Base-by-base conservation (phyloP, 495 filamentous ascomycete species). In the Lasiosphaeria miniovina region DNA sequence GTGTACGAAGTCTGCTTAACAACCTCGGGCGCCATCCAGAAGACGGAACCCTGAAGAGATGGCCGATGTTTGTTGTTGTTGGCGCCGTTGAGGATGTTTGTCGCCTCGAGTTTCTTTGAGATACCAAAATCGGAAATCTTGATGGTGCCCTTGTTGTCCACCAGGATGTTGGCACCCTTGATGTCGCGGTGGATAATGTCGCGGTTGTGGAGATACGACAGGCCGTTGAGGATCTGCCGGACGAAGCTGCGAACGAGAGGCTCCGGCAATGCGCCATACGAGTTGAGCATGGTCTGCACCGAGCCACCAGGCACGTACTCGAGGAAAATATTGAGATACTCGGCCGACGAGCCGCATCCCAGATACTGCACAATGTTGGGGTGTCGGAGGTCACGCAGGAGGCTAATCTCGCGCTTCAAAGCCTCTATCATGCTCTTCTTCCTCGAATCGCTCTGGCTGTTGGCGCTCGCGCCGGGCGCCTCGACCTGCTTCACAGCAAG, bases 51-150 rank as follows among this genome's bases (percentile, higher is more conserved):
- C 67, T 99, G 94, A 11, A 99, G 80, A 2, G 93, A 97, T 3
- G 95, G 93, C 11, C 94, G 87, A 70, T 95, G 85, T 61, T 87
- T 84, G 74, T 90, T 88, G 60, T 88, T 82, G 50, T 80, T 80
- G 67, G 82, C 74, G 55, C 82, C 79, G 51, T 86, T 79, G 57
- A 86, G 71, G 49, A 82, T 77, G 61, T 73, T 73, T 52, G 71
- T 70, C 11, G 72, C 71, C 61, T 73, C 71, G 49, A 74, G 65
- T 57, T 74, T 96, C 81, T 99, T 99, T 59, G 90, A 95, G 71
- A 99, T 98, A 73, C 94, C 94, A 66, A 99, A 99, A 79, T 99
- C 94, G 17, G 93, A 97, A 56, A 99, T 99, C 75, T 99, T 99
- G 79, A 99, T 95, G 48, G 91, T 91, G 46, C 94, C 94, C 72